phyloP scores from a whole-genome alignment of 139 green algal species.

The Chlorella vulgaris region DNA sequence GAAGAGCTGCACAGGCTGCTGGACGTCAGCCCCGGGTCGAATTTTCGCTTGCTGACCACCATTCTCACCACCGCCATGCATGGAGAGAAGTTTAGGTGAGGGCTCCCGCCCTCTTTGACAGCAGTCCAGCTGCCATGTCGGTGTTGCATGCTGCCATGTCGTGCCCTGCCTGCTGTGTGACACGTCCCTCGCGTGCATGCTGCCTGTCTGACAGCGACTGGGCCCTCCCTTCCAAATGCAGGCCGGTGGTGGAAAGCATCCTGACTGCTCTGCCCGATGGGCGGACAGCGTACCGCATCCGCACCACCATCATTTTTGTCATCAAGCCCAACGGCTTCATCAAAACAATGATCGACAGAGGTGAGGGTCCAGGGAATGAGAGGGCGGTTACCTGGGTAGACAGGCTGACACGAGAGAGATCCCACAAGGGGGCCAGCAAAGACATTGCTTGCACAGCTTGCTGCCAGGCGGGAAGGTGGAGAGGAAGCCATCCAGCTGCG shows the following conservation, averaged over 20 bases:
- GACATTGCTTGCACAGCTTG: background rate
- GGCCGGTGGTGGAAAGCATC: background rate
- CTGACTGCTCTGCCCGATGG: slow-evolving; percentile 12
- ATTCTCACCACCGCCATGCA: slow-evolving; percentile 55
- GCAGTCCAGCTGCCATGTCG: background rate
- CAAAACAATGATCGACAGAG: slow-evolving; percentile 45
- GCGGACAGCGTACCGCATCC: slow-evolving; percentile 6
- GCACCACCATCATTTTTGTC: slow-evolving; percentile 41
- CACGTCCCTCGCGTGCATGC: background rate
- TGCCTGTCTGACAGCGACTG: background rate
- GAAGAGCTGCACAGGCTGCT: slow-evolving; percentile 46
- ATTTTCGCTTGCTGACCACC: slow-evolving; percentile 39
- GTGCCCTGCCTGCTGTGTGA: background rate
- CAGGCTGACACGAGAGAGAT: background rate
- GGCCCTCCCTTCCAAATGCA: background rate
- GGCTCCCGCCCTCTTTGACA: background rate
- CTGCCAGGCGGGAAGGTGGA: no score
- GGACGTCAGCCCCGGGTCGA: slow-evolving; percentile 21
- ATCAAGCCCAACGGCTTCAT: slow-evolving; percentile 50
- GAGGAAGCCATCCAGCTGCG: no score
- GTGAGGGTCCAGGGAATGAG: background rate
- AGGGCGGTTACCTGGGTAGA: background rate
- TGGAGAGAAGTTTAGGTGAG: slow-evolving; percentile 55
- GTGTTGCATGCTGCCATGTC: slow-evolving; percentile 4
- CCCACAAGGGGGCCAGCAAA: background rate